A percentile compares a stretch with the other conserved stretches of the same genome.
These are phyloP conservation scores for Talaromyces liani DNA, from an alignment of 495 filamentous ascomycete species.

Conservation along the genomic window DNA sequence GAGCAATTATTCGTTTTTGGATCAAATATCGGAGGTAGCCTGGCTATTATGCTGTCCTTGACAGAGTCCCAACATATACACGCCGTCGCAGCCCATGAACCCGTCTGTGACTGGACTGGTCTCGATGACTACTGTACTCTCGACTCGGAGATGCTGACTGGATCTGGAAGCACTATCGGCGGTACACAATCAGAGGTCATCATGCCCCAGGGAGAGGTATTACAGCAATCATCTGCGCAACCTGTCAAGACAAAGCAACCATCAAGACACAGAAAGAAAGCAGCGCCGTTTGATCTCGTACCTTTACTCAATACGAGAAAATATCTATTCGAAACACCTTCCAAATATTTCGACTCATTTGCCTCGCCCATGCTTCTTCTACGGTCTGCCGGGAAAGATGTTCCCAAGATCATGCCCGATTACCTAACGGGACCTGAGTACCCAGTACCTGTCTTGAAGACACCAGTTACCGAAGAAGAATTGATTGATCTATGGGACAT, in stretches of 20 bases:
- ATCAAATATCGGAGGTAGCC: slow-evolving; percentile 46
- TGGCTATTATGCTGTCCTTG: slow-evolving; percentile 51
- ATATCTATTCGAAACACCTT: slow-evolving; percentile 36
- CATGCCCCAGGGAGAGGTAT: not conserved
- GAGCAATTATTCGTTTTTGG: slow-evolving; percentile 40
- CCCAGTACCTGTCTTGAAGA: slow-evolving; percentile 24
- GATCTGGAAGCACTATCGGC: not conserved
- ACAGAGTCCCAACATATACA: slow-evolving; percentile 44
- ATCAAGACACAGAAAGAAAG: not conserved
- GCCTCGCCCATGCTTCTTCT: slow-evolving; percentile 54
- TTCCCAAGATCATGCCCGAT: slow-evolving; percentile 25
- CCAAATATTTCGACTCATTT: slow-evolving; percentile 50
- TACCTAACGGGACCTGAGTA: slow-evolving; percentile 31
- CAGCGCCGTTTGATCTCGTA: slow-evolving; percentile 26
- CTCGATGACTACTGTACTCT: slow-evolving; percentile 30
- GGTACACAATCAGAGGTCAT: not conserved
- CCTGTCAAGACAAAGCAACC: slow-evolving; percentile 8
- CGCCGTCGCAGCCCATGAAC: slow-evolving; percentile 27
- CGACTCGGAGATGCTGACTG: not conserved
- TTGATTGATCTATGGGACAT: slow-evolving; percentile 9
- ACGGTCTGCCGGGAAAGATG: slow-evolving; percentile 36
- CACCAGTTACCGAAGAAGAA: slow-evolving; percentile 1
- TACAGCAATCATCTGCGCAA: not conserved
- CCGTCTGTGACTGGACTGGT: slow-evolving; percentile 34
- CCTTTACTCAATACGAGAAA: slow-evolving; percentile 31